Conservation (phyloP, 2,329 filamentous ascomycete genomes). For the Boeremia lycopersici region DNA sequence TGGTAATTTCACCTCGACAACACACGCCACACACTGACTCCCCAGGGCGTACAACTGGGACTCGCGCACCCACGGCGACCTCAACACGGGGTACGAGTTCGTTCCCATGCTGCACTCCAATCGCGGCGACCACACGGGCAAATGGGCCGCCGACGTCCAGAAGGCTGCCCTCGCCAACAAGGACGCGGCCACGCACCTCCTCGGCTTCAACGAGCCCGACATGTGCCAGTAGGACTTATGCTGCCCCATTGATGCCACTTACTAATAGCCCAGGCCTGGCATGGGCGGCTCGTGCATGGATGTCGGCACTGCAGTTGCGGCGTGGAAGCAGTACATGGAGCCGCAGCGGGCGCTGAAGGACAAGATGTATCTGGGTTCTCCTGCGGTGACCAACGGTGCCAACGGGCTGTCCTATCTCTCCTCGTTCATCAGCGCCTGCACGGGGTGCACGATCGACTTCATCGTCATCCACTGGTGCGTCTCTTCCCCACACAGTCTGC, state of each 20-base stretch:
- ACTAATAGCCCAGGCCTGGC: background rate
- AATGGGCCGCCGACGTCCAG: constrained; percentile 27
- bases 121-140: constrained; percentile 15
- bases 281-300: constrained; percentile 35
- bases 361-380: constrained; percentile 37
- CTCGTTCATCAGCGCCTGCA: constrained; percentile 35
- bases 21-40: too few relatives aligned
- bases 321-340: constrained; percentile 29
- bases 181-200: constrained; percentile 22
- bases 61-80: constrained; percentile 45
- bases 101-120: constrained; percentile 59
- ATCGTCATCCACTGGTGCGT: constrained; percentile 41
- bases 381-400: constrained; percentile 38
- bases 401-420: constrained; percentile 34
- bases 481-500: background rate
- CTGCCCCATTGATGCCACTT: background rate
- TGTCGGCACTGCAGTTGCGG: constrained; percentile 14
- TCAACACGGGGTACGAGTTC: constrained; percentile 56
- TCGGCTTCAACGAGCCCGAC: constrained; percentile 47
- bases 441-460: constrained; percentile 43
- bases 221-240: constrained; percentile 27
- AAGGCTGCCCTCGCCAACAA: constrained; percentile 4
- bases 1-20: constrained; percentile 51
- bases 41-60: constrained; percentile 68
- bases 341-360: constrained; percentile 21